Conservation (phyloP, 2,329 filamentous ascomycete genomes). For the Alternaria viburni region DNA sequence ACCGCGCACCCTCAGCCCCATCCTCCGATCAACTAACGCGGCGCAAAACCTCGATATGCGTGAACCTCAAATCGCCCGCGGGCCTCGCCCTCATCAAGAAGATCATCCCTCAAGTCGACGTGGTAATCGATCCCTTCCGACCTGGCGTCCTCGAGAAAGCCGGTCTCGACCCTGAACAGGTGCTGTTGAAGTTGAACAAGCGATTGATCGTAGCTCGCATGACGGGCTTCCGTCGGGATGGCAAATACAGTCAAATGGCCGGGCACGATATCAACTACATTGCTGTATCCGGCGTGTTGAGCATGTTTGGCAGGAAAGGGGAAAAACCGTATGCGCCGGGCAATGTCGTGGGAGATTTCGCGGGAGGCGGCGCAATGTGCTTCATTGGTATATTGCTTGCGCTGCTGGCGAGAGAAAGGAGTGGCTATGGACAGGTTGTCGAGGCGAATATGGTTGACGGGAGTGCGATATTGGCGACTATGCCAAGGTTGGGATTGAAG, state of each 20-base stretch:
- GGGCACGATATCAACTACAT: slow-evolving; percentile 98
- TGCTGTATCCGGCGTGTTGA: slow-evolving; percentile 80
- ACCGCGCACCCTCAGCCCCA: slow-evolving; percentile 63
- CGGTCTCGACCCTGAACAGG: slow-evolving; percentile 72
- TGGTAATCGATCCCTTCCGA: slow-evolving; percentile 92
- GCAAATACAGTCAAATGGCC: slow-evolving; percentile 84
- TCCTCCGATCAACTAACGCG: slow-evolving; percentile 78
- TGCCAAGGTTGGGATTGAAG: slow-evolving; percentile 72
- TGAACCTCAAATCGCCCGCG: slow-evolving; percentile 74
- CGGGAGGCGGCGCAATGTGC: slow-evolving; percentile 82
- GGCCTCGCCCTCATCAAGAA: slow-evolving; percentile 71
- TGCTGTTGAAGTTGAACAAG: slow-evolving; percentile 71
- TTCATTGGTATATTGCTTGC: slow-evolving; percentile 85
- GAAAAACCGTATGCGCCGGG: slow-evolving; percentile 78
- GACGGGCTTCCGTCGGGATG: slow-evolving; percentile 88
- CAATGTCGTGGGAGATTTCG: slow-evolving; percentile 90
- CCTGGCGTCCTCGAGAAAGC: slow-evolving; percentile 88
- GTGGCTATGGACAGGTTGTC: slow-evolving; percentile 81
- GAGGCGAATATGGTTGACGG: slow-evolving; percentile 98
- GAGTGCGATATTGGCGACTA: slow-evolving; percentile 76
- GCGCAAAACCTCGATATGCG: slow-evolving; percentile 78
- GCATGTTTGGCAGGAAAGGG: slow-evolving; percentile 72
- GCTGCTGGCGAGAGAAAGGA: slow-evolving; percentile 67
- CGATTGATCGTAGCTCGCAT: slow-evolving; percentile 82
- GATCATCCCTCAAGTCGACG: slow-evolving; percentile 69